These are phyloP conservation scores for Trichophyton verrucosum DNA, from an alignment of 2,329 filamentous ascomycete species.

Conservation along the genomic window DNA sequence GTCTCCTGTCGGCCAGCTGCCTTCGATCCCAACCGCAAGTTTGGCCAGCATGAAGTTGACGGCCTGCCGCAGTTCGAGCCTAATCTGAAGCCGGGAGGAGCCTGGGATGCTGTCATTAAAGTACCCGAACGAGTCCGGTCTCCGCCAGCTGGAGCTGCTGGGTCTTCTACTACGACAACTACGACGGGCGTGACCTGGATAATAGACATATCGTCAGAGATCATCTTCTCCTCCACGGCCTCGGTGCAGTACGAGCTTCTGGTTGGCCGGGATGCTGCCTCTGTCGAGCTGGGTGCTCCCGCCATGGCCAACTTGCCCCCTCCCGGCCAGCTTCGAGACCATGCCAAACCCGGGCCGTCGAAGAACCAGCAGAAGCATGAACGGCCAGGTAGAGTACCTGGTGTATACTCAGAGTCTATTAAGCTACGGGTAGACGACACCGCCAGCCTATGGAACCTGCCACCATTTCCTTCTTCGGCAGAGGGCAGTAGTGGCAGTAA, in stretches of 20 bases:
- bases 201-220: constrained; percentile 81
- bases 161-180: constrained; percentile 8
- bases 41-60: constrained; percentile 55
- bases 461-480: constrained; percentile 51
- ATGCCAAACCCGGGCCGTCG: constrained; percentile 48
- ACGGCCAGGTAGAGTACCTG: constrained; percentile 43
- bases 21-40: constrained; percentile 73
- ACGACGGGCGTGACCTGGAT: constrained; percentile 59
- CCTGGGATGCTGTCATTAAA: constrained; percentile 66
- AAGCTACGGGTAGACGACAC: constrained; percentile 76
- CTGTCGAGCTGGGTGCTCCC: constrained; percentile 54
- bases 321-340: constrained; percentile 63
- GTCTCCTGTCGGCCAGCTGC: constrained; percentile 71
- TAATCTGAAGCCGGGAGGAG: constrained; percentile 85
- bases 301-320: constrained; percentile 42
- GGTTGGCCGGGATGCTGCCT: constrained; percentile 74
- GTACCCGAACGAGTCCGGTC: constrained; percentile 57
- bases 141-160: constrained; percentile 17
- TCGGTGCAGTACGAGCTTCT: constrained; percentile 79
- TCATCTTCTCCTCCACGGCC: constrained; percentile 83
- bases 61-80: constrained; percentile 87
- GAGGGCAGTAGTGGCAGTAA: too few relatives aligned
- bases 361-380: neutral
- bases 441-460: constrained; percentile 82
- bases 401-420: constrained; percentile 74